Conservation (phyloP, 1,284 basidiomycete genomes). For the Ceratobasidium sp. region DNA sequence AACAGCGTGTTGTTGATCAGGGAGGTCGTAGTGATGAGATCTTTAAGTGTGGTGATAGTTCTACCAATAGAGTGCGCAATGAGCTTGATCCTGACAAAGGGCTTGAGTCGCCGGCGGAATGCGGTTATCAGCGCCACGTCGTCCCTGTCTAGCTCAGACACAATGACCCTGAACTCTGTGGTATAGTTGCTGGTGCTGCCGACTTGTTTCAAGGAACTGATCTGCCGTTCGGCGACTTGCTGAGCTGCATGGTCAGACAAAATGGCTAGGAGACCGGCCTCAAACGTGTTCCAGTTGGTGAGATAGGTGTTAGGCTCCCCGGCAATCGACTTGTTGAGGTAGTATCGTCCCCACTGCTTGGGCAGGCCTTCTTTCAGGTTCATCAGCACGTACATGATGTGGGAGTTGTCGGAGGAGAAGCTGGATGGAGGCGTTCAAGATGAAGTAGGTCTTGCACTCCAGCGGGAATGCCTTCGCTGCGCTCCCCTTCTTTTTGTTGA, state of each 20-base stretch:
- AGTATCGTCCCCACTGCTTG: constrained; percentile 11
- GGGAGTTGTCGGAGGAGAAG: not conserved
- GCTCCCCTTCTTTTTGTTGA: not conserved
- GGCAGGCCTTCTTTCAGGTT: constrained; percentile 13
- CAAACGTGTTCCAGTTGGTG: not conserved
- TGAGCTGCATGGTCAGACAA: not conserved
- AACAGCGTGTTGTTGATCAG: constrained; percentile 20
- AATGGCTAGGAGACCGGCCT: not conserved
- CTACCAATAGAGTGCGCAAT: not conserved
- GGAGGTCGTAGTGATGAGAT: not conserved
- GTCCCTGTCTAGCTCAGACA: not conserved
- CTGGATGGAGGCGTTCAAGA: not conserved
- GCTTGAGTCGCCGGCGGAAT: not conserved
- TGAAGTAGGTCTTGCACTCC: not conserved
- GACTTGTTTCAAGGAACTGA: not conserved
- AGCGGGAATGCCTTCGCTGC: not conserved
- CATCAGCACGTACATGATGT: constrained; percentile 25
- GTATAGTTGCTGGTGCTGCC: not conserved
- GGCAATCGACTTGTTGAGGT: not conserved
- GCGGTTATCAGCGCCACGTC: not conserved
- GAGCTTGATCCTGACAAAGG: not conserved
- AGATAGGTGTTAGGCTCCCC: not conserved
- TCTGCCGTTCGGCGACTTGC: not conserved
- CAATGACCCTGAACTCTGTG: not conserved
- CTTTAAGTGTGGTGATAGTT: not conserved